Evolutionary conservation across 441 rosid genomes (phyloP), one percentile per base, ranked within the genome.

Genomic region (Corymbia citriodora): DNA sequence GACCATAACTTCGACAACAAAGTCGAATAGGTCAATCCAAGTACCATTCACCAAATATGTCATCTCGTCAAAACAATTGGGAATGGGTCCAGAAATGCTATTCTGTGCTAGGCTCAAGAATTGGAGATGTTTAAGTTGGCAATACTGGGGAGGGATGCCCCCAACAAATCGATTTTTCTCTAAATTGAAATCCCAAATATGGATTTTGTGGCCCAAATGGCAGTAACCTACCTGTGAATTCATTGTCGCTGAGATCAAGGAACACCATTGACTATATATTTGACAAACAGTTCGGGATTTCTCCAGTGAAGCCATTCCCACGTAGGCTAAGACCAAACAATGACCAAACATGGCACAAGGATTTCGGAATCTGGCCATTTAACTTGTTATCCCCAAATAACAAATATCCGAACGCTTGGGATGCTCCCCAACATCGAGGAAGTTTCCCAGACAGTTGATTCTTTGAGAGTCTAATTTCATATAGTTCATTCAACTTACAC

Each of bases 351-450:
- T 1, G 50, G 29, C 83, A 74, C 27, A 74, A 74, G 3, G 50
- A 10, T 74, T 0, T 36, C 4, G 50, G 29, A 74, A 74, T 36
- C 83, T 74, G 0, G 0, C 50, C 29, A 74, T 74, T 74, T 74
- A 74, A 40, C 49, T 74, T 19, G 83, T 40, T 40, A 40, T 74
- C 83, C 29, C 8, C 83, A 0, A 36, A 5, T n/a, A 0, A 1
- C 18, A 36, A 33, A 40, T 8, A 1, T 0, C 0, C 0, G 2
- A 72, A 10, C 3, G 0, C 0, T 19, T 3, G 29, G 1, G 0
- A 74, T 40, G 27, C 83, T 74, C 27, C 4, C 50, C 29, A 40
- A 0, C 83, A 74, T 74, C 3, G 83, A 74, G 29, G 83, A 6
- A 74, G 50, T 36, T 10, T 74, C 50, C 83, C 50, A 6, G 50